These are phyloP conservation scores for Botrytis elliptica DNA, from an alignment of 2,329 filamentous ascomycete genomes.

Conservation along the genomic window DNA sequence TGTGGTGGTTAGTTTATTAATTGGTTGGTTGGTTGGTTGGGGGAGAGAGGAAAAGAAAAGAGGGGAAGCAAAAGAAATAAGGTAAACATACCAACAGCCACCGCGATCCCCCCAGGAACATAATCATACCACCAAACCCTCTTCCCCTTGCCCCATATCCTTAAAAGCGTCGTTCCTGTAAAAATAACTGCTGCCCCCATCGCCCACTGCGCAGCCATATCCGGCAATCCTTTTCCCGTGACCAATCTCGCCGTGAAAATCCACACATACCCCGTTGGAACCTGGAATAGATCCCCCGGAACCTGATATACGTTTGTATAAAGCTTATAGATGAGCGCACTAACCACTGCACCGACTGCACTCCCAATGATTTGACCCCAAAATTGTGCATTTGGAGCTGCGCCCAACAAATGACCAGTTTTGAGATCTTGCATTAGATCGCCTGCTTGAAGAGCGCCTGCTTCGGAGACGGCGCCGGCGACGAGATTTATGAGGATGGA, in stretches of 20 bases:
- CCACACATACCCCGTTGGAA: slow-evolving; percentile 95
- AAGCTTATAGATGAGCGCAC: slow-evolving; percentile 81
- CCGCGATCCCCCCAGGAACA: slow-evolving; percentile 90
- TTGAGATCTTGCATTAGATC: slow-evolving; percentile 98
- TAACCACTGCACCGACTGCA: slow-evolving; percentile 79
- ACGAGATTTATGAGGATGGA: slow-evolving; percentile 94
- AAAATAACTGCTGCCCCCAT: slow-evolving; percentile 73
- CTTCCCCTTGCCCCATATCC: slow-evolving; percentile 55
- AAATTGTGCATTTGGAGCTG: slow-evolving; percentile 91
- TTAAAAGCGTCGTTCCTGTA: slow-evolving; percentile 64
- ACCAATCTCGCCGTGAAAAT: slow-evolving; percentile 93
- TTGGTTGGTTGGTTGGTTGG: background rate
- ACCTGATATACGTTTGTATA: slow-evolving; percentile 90
- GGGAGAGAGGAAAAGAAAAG: background rate
- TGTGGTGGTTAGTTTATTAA: background rate
- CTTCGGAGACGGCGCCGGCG: slow-evolving; percentile 82
- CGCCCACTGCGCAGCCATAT: slow-evolving; percentile 80
- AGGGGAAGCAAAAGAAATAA: slow-evolving; percentile 13
- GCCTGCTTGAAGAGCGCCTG: slow-evolving; percentile 87
- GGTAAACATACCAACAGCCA: slow-evolving; percentile 71
- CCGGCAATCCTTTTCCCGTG: slow-evolving; percentile 82
- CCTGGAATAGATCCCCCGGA: slow-evolving; percentile 85
- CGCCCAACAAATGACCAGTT: slow-evolving; percentile 88
- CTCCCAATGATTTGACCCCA: slow-evolving; percentile 94
- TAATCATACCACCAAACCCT: slow-evolving; percentile 64